These are phyloP conservation scores for Sclerotinia sclerotiorum DNA, from an alignment of 2,329 filamentous ascomycete species.

Conservation along the genomic window DNA sequence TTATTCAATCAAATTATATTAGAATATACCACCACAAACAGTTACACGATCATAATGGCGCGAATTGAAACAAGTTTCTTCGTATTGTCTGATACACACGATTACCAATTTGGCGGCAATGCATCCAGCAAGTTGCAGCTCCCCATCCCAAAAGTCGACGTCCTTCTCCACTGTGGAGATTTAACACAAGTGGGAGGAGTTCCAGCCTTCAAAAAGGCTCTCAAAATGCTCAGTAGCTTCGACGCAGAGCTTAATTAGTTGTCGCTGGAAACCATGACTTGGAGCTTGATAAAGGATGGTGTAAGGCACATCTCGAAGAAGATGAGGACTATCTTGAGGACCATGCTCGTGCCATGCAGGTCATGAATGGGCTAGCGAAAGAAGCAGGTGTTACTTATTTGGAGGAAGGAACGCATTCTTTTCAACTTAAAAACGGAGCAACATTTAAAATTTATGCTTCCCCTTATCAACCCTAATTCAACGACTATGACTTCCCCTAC, in stretches of 20 bases:
- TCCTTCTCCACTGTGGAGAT: too few species aligned
- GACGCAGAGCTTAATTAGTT: constrained; percentile 57
- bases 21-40: too few species aligned
- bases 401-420: constrained; percentile 38
- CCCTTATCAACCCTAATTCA: constrained; percentile 40
- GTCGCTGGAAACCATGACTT: constrained; percentile 64
- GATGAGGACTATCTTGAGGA: constrained; percentile 25
- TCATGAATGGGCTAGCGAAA: constrained; percentile 35
- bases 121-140: too few species aligned
- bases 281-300: constrained; percentile 55
- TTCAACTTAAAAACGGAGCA: constrained; percentile 37
- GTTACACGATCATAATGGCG: too few species aligned
- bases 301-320: constrained; percentile 14
- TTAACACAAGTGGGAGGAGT: too few species aligned
- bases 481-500: constrained; percentile 39
- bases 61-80: too few species aligned
- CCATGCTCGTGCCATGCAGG: constrained; percentile 28
- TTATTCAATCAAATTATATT: too few species aligned
- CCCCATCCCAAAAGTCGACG: too few species aligned
- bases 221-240: constrained; percentile 36
- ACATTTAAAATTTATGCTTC: constrained; percentile 40
- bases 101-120: too few species aligned
- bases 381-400: constrained; percentile 39
- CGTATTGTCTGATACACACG: too few species aligned
- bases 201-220: too few species aligned